Conservation (phyloP, 345 rosid genomes). For the Ceriops tagal region DNA sequence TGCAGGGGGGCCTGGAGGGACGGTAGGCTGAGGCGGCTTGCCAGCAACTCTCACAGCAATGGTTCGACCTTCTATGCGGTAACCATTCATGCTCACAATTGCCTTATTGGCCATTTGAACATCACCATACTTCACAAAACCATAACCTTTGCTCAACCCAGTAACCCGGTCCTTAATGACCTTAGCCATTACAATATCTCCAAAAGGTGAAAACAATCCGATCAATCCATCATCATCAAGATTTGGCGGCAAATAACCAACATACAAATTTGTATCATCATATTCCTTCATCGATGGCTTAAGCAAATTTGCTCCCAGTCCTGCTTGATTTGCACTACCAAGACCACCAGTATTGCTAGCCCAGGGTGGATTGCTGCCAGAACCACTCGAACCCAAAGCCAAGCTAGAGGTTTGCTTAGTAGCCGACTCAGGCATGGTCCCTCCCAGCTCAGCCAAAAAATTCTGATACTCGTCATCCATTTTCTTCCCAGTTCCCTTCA, state of each 20-base stretch:
- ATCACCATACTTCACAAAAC: conserved; percentile 86
- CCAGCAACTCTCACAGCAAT: conserved; percentile 98
- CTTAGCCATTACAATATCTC: conserved; percentile 96
- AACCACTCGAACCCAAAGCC: conserved; percentile 65
- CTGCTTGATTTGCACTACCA: conserved; percentile 66
- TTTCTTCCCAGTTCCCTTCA: conserved; percentile 91
- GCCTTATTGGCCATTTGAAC: conserved; percentile 88
- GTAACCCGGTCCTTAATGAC: conserved; percentile 83
- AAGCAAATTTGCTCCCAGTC: conserved; percentile 59
- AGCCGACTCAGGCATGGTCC: conserved; percentile 83
- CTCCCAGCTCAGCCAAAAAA: conserved; percentile 90
- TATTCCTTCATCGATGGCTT: conserved; percentile 65
- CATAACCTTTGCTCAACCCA: conserved; percentile 87
- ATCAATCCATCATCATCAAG: conserved; percentile 91
- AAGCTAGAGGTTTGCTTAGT: conserved; percentile 59
- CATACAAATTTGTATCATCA: conserved; percentile 87
- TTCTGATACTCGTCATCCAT: conserved; percentile 99
- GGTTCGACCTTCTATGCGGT: conserved; percentile 74
- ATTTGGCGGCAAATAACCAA: conserved; percentile 87
- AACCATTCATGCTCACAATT: conserved; percentile 78
- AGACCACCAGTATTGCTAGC: conserved; percentile 52
- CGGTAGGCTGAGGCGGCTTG: conserved; percentile 78
- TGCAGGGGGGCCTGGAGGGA: conserved; percentile 74
- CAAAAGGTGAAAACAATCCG: conserved; percentile 72
- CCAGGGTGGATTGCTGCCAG: conserved; percentile 92